Base-by-base conservation (phyloP, 2,329 filamentous ascomycete species). In the Plenodomus lindquistii region DNA sequence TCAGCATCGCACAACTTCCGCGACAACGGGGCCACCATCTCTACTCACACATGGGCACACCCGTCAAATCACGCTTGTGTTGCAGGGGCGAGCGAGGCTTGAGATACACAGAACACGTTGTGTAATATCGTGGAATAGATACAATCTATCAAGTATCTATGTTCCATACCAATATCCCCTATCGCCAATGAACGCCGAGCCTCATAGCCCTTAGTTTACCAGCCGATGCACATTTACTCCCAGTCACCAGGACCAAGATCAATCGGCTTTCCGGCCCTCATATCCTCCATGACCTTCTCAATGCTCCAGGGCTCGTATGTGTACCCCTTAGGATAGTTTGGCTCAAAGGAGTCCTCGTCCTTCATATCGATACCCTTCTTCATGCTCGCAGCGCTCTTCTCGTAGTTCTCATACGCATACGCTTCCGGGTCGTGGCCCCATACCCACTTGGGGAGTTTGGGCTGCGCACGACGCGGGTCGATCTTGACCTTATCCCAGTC, bases 401-500 rank as follows among this genome's bases (percentile, higher is more conserved):
- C 60, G 50, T 77, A 77, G 57, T 77, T 73, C 46, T 75, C 69
- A 38, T 75, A 75, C 3, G 72, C 74, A 48, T 78, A 77, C 2
- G 66, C 63, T 54, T 78, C 75, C 1, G 75, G 75, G 48, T 78
- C 75, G 52, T 77, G 75, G 24, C 57, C 63, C 70, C 71, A 77
- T 3, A 79, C 72, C 76, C 76, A 78, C 50, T 73, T 74, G 3
- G 76, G 76, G 2, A 74, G 69, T 56, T 76, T 75, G 29, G 75
- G 74, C 16, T 73, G 72, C 13, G 74, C 75, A 7, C 71, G 66
- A 34, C 73, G 69, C 0, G 75, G 75, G 52, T 77, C 72, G 2
- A 76, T 62, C 59, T 76, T 74, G 48, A 78, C 75, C 51, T 77
- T 77, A 47, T 73, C 69, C 76, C 76, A 78, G 57, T 79, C 73